Evolutionary conservation across 257 asterid genomes (phyloP).

Genomic region (Capsicum chinense): DNA sequence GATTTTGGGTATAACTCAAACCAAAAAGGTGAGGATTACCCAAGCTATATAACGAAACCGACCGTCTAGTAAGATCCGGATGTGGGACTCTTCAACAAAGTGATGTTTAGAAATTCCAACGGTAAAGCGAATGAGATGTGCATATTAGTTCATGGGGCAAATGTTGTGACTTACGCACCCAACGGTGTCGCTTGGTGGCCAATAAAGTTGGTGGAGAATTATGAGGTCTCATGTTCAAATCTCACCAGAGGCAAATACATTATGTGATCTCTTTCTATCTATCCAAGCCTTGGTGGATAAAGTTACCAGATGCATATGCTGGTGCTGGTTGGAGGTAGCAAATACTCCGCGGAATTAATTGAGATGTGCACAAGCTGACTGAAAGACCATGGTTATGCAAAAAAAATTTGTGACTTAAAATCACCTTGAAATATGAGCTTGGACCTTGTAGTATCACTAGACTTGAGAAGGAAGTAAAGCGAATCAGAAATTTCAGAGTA

Average conservation of each 20-base stretch:
- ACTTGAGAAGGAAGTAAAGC: background rate
- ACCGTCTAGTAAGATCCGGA: background rate
- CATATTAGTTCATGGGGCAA: background rate
- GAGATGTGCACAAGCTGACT: background rate
- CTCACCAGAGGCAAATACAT: no score
- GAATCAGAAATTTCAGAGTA: conserved; percentile 15
- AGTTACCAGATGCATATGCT: background rate
- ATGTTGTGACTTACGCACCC: background rate
- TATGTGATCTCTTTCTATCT: background rate
- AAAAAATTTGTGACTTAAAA: background rate
- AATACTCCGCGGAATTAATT: background rate
- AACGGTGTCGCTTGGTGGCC: background rate
- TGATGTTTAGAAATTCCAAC: background rate
- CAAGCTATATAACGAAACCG: background rate
- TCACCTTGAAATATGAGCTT: background rate
- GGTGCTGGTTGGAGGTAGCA: background rate
- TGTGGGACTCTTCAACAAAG: conserved; percentile 7
- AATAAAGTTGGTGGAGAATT: background rate
- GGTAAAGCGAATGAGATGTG: conserved; percentile 2
- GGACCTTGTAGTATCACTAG: background rate
- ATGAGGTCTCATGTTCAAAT: background rate
- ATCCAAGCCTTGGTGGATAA: background rate
- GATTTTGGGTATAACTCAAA: background rate
- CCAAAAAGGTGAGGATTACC: background rate
- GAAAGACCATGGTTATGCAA: background rate